Conservation (phyloP, 1,139 yeast genomes). For the Diutina pseudorugosa region DNA sequence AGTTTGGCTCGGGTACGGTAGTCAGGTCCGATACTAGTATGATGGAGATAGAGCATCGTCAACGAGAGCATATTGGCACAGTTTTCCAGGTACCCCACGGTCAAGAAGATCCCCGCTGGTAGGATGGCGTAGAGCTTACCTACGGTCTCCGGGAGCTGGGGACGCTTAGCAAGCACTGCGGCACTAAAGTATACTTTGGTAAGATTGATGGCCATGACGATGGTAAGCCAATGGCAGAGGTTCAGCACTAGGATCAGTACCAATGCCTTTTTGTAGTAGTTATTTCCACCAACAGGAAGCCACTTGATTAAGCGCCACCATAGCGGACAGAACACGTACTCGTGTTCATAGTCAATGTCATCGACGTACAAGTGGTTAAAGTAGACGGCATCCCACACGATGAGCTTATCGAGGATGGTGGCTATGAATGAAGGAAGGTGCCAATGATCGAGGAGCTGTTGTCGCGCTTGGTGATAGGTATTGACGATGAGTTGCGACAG, state of each 20-base stretch:
- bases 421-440: background rate
- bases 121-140: constrained; percentile 44
- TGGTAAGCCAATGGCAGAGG: constrained; percentile 36
- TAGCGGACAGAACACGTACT: constrained; percentile 74
- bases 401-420: constrained; percentile 10
- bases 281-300: constrained; percentile 12
- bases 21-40: constrained; percentile 10
- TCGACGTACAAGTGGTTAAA: constrained; percentile 46
- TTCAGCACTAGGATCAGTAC: constrained; percentile 39
- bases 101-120: constrained; percentile 74
- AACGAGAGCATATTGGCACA: constrained; percentile 55
- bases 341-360: constrained; percentile 62
- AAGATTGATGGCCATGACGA: constrained; percentile 22
- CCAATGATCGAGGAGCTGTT: background rate
- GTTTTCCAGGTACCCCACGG: constrained; percentile 71
- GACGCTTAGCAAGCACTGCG: background rate
- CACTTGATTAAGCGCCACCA: constrained; percentile 50
- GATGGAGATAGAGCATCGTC: constrained; percentile 44
- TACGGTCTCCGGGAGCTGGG: background rate
- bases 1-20: background rate
- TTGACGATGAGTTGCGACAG: constrained; percentile 21
- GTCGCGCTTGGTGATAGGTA: background rate
- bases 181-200: background rate
- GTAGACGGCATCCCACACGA: constrained; percentile 80
- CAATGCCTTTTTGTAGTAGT: constrained; percentile 32